Conservation (phyloP, 2,329 filamentous ascomycete genomes). For the Aspergillus terreus region DNA sequence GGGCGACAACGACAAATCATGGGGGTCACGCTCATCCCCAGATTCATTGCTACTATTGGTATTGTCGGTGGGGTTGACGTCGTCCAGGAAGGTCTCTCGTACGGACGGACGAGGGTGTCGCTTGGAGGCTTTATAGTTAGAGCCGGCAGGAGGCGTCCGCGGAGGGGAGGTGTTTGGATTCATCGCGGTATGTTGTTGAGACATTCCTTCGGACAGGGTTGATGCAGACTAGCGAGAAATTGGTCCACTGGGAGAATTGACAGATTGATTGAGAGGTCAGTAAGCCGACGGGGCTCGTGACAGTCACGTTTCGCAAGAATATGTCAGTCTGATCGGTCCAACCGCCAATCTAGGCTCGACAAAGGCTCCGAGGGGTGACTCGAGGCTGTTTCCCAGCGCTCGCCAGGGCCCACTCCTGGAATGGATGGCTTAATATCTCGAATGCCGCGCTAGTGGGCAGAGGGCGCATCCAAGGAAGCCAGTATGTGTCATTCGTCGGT, state of each 20-base stretch:
- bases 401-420: background rate
- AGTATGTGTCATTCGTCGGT: conserved; percentile 12
- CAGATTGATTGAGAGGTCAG: too few species aligned
- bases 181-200: conserved; percentile 22
- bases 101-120: conserved; percentile 31
- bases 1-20: conserved; percentile 79
- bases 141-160: conserved; percentile 36
- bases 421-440: background rate
- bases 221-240: background rate
- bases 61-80: conserved; percentile 29
- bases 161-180: conserved; percentile 34
- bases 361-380: background rate
- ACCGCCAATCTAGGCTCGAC: too few species aligned
- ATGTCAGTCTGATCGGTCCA: too few species aligned
- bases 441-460: background rate
- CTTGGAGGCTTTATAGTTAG: conserved; percentile 29
- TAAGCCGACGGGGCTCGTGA: too few species aligned
- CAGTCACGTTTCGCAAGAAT: too few species aligned
- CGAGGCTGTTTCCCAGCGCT: background rate
- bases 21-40: conserved; percentile 46
- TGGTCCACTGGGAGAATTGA: background rate
- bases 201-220: conserved; percentile 18
- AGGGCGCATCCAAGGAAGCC: background rate
- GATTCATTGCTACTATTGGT: conserved; percentile 32
- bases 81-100: conserved; percentile 40